phyloP scores from a whole-genome alignment of 192 early-diverging fungal species.

The Chytriomyces sp. region DNA sequence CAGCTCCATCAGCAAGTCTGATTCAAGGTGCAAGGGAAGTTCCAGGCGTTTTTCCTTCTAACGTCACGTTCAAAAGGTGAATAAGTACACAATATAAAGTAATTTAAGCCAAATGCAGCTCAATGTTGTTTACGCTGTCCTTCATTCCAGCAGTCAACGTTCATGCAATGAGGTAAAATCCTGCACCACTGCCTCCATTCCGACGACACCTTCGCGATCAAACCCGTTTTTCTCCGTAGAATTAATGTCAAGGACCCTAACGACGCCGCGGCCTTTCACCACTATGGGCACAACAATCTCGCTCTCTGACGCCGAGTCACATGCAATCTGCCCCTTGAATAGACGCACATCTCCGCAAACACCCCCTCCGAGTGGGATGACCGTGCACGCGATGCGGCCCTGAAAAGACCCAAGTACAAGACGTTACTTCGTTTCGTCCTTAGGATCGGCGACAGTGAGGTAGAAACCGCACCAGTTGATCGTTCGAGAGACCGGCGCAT shows the following conservation, averaged over 20 bases:
- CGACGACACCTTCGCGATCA: constrained; percentile 38
- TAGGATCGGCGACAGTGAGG: constrained; percentile 38
- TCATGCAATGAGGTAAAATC: no score
- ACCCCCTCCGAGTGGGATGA: constrained; percentile 81
- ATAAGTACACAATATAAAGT: no score
- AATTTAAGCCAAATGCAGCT: no score
- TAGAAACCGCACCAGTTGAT: constrained; percentile 80
- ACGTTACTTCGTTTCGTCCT: not conserved
- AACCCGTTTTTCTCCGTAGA: constrained; percentile 38
- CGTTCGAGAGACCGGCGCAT: constrained; percentile 33
- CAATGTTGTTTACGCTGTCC: no score
- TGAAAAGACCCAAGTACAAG: constrained; percentile 88
- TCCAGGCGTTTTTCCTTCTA: no score
- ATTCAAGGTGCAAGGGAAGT: no score
- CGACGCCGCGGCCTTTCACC: constrained; percentile 14
- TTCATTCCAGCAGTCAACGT: no score
- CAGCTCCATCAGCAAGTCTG: no score
- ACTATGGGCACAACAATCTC: constrained; percentile 84
- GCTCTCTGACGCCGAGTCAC: constrained; percentile 78
- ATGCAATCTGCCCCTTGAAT: constrained; percentile 89
- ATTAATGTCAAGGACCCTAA: constrained; percentile 53
- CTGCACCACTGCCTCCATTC: constrained; percentile 48
- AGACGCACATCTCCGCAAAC: constrained; percentile 91
- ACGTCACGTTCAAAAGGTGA: no score
- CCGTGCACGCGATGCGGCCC: constrained; percentile 79